These are phyloP conservation scores for Pueraria montana DNA, from an alignment of 306 rosid genomes.

Conservation along the genomic window DNA sequence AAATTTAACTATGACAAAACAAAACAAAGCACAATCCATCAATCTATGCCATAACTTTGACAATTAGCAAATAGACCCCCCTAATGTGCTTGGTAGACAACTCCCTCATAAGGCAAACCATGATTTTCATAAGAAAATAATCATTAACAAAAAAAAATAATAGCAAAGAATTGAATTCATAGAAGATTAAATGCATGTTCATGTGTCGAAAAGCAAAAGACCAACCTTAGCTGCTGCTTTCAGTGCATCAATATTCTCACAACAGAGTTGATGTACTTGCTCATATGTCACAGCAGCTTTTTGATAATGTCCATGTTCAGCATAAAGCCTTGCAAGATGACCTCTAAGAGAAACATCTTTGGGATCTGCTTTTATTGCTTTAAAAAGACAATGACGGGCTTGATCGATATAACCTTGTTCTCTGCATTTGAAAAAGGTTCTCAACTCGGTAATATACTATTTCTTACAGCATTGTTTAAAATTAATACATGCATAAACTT, in stretches of 20 bases:
- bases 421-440: slow-evolving; percentile 54
- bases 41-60: neutral
- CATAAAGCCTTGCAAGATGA: slow-evolving; percentile 73
- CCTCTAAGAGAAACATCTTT: slow-evolving; percentile 61
- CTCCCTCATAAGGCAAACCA: neutral
- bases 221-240: slow-evolving; percentile 73
- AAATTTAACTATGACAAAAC: neutral
- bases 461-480: slow-evolving; percentile 27
- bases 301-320: slow-evolving; percentile 75
- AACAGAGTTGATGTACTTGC: slow-evolving; percentile 68
- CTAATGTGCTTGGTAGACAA: too few species aligned
- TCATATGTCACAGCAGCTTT: slow-evolving; percentile 83
- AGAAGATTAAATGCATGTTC: too few species aligned
- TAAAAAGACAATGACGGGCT: slow-evolving; percentile 79
- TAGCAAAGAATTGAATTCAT: neutral
- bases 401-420: slow-evolving; percentile 69
- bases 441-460: slow-evolving; percentile 32
- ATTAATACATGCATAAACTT: slow-evolving; percentile 17
- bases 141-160: neutral
- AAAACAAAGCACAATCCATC: neutral
- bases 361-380: slow-evolving; percentile 89
- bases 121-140: neutral
- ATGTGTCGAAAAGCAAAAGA: slow-evolving; percentile 40
- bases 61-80: neutral
- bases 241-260: slow-evolving; percentile 79